Conservation (phyloP, 495 filamentous ascomycete genomes). For the Penicillium cinerascens region DNA sequence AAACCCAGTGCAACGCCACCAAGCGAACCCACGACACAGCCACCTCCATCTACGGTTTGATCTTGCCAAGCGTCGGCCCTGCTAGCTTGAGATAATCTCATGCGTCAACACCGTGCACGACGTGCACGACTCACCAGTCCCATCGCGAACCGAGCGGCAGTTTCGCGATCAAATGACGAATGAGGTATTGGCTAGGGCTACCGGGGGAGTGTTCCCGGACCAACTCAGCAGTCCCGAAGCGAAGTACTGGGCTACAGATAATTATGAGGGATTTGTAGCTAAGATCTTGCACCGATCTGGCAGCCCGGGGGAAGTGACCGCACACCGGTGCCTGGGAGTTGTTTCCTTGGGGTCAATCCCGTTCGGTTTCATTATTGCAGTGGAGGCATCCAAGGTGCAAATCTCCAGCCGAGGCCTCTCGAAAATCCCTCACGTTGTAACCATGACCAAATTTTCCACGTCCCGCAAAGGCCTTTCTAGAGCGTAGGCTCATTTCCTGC, state of each 20-base stretch:
- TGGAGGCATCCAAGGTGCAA: neutral
- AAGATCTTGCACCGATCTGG: slow-evolving; percentile 27
- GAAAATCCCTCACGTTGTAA: slow-evolving; percentile 6
- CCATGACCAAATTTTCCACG: neutral
- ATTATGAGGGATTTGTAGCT: slow-evolving; percentile 28
- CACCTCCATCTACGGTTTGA: slow-evolving; percentile 20
- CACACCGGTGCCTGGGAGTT: slow-evolving; percentile 1
- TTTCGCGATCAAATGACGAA: neutral
- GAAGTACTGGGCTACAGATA: no score
- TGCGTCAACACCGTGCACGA: neutral
- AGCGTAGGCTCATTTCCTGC: neutral
- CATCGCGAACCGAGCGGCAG: slow-evolving; percentile 21
- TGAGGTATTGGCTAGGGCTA: neutral
- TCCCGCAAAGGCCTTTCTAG: neutral
- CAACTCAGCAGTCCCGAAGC: neutral
- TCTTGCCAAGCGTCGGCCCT: neutral
- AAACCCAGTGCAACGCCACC: slow-evolving; percentile 14
- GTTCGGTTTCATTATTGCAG: slow-evolving; percentile 2
- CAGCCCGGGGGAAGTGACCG: slow-evolving; percentile 8
- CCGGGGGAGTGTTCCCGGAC: neutral
- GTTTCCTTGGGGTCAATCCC: slow-evolving; percentile 5
- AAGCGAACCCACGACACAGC: slow-evolving; percentile 21
- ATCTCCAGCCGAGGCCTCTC: neutral
- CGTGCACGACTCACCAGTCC: slow-evolving; percentile 18
- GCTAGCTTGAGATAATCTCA: slow-evolving; percentile 3